A percentile compares a stretch with the other conserved stretches of the same genome.
phyloP scores from a whole-genome alignment of 2,329 filamentous ascomycete species.

The Biscogniauxia sp. region DNA sequence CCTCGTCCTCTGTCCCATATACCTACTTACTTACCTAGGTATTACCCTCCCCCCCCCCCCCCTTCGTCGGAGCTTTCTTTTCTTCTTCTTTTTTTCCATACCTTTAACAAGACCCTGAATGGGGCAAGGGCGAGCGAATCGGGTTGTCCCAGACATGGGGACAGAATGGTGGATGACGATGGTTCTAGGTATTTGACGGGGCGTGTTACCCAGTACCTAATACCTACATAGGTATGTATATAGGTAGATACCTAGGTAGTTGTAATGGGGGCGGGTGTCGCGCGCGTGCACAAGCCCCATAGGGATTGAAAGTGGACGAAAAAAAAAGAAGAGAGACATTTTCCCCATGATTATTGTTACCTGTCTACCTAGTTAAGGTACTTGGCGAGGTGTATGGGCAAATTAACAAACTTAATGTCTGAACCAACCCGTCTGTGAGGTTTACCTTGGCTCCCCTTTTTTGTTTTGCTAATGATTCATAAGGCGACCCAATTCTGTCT shows the following conservation, averaged over 20 bases:
- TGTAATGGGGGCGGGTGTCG: background rate
- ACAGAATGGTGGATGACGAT: background rate
- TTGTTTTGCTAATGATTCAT: too few species aligned
- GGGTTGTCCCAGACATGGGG: background rate
- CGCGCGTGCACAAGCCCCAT: too few species aligned
- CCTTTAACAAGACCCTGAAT: conserved; percentile 4
- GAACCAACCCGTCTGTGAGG: too few species aligned
- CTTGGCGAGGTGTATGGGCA: background rate
- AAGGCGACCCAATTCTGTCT: too few species aligned
- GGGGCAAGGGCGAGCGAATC: background rate
- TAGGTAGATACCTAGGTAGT: too few species aligned
- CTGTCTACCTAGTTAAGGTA: too few species aligned
- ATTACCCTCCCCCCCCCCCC: background rate
- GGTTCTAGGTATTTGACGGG: background rate
- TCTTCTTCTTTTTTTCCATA: background rate
- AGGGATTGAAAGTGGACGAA: background rate
- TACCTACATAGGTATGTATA: too few species aligned
- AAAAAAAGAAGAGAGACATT: too few species aligned
- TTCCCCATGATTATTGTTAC: background rate
- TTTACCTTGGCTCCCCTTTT: too few species aligned
- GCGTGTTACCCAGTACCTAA: too few species aligned
- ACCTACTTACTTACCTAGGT: too few species aligned
- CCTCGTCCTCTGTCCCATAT: background rate
- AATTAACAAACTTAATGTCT: background rate
- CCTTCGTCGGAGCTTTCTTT: conserved; percentile 6